Conservation (phyloP, 257 asterid species). For the Linaria vulgaris region DNA sequence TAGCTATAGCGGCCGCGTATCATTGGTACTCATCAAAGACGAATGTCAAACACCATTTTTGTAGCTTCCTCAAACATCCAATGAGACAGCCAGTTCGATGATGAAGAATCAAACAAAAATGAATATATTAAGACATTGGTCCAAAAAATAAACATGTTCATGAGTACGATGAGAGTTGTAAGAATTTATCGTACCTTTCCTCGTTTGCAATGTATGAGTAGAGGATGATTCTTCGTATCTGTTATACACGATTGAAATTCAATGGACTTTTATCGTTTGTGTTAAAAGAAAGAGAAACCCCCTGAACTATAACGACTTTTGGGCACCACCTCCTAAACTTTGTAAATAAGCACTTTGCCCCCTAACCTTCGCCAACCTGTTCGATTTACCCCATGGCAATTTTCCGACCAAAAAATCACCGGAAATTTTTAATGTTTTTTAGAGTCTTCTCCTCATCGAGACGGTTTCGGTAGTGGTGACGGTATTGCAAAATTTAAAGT, state of each 20-base stretch:
- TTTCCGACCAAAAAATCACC: too few species aligned
- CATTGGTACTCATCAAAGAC: constrained; percentile 89
- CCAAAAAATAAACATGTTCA: neutral
- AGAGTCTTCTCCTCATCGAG: too few species aligned
- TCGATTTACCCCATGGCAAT: too few species aligned
- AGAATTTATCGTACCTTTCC: constrained; percentile 58
- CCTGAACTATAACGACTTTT: too few species aligned
- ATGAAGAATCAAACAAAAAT: constrained; percentile 32
- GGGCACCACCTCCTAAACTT: too few species aligned
- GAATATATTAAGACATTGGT: constrained; percentile 7
- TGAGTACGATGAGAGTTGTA: constrained; percentile 2
- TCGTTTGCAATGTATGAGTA: constrained; percentile 81
- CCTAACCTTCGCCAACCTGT: too few species aligned
- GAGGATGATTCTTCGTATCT: constrained; percentile 77
- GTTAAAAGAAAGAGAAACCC: neutral
- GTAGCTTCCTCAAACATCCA: constrained; percentile 81
- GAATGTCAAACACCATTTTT: constrained; percentile 79
- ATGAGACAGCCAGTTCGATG: constrained; percentile 92
- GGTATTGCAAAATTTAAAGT: too few species aligned
- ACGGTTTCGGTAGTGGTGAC: too few species aligned
- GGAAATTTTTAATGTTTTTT: too few species aligned
- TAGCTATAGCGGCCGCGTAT: constrained; percentile 81
- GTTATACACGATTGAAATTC: constrained; percentile 1
- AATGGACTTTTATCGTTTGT: neutral
- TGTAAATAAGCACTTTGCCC: too few species aligned